phyloP scores from a whole-genome alignment of 495 filamentous ascomycete genomes.

The Copromyces sp. region DNA sequence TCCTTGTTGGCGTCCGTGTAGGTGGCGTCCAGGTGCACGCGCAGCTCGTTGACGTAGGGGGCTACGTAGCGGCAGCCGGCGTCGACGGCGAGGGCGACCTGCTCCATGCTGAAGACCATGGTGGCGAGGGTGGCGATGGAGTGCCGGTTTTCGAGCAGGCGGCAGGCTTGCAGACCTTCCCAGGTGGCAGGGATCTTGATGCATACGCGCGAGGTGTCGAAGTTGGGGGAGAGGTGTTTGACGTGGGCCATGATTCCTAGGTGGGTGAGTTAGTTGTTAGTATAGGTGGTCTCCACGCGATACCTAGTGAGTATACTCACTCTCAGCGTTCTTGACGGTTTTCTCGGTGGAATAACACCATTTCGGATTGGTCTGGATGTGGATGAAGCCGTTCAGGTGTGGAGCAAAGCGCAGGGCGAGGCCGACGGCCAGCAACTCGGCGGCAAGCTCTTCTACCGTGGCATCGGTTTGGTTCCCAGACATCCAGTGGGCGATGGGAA shows the following conservation, averaged over 20 bases:
- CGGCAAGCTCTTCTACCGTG: slow-evolving; percentile 39
- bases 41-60: slow-evolving; percentile 56
- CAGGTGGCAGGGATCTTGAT: slow-evolving; percentile 57
- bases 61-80: slow-evolving; percentile 50
- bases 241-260: slow-evolving; percentile 22
- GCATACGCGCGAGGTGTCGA: slow-evolving; percentile 42
- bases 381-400: slow-evolving; percentile 43
- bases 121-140: slow-evolving; percentile 51
- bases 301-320: slow-evolving; percentile 27
- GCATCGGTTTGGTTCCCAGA: slow-evolving; percentile 29
- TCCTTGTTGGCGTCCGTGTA: slow-evolving; percentile 36
- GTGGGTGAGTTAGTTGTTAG: background rate
- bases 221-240: slow-evolving; percentile 35
- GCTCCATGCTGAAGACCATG: slow-evolving; percentile 48
- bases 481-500: slow-evolving; percentile 30
- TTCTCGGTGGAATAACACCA: slow-evolving; percentile 42
- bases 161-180: slow-evolving; percentile 54
- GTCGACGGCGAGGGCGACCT: slow-evolving; percentile 46
- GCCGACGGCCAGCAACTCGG: slow-evolving; percentile 52
- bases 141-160: slow-evolving; percentile 35
- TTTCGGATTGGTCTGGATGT: slow-evolving; percentile 54
- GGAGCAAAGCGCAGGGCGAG: slow-evolving; percentile 35
- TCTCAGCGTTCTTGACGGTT: slow-evolving; percentile 43
- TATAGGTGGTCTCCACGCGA: slow-evolving; percentile 6
- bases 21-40: slow-evolving; percentile 47